Evolutionary conservation across 305 asterid genomes (phyloP), one percentile per base, ranked within the genome.

Genomic region (Fraxinus baroniana): DNA sequence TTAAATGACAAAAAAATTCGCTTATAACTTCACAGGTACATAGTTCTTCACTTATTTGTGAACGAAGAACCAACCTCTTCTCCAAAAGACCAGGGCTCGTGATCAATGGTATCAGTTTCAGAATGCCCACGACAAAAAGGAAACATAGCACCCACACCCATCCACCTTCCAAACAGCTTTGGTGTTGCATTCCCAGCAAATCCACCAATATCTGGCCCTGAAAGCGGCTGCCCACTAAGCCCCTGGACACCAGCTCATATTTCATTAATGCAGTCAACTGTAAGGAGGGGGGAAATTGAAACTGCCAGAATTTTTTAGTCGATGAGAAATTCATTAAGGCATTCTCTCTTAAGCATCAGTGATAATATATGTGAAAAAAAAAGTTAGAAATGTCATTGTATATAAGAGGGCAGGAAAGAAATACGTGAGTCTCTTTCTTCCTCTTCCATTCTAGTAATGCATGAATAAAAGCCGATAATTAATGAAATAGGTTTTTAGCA

Each of bases 61-160:
- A 70, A 82, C 7, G 49, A 81, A 75, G 83, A 83, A 83, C 90
- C 74, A 79, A 97, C 99, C 98, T 97, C 99, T 86, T 87, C 91
- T 44, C 99, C 98, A 52, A 97, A 97, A 57, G 98, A 97, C 99
- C 99, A 97, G 76, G 99, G 99, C 83, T 97, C 99, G 5, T 97
- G 99, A 87, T 93, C 94, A 35, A 74, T 64, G 18, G 98, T 93
- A 79, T 84, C 96, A 4, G 82, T 85, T 86, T 92, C 98, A 76
- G 98, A 97, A 88, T 94, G 99, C 13, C 96, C 99, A 82, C 98
- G 98, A 81, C 96, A 94, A 84, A 97, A 97, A 30, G 99, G 99
- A 87, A 97, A 94, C 95, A 97, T 80, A 79, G 99, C 80, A 20
- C 97, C 98, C 52, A 97, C 85, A 78, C 98, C 99, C 97, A 97